Base-by-base conservation (phyloP, 106 monocot species). In the Dioscorea alata region DNA sequence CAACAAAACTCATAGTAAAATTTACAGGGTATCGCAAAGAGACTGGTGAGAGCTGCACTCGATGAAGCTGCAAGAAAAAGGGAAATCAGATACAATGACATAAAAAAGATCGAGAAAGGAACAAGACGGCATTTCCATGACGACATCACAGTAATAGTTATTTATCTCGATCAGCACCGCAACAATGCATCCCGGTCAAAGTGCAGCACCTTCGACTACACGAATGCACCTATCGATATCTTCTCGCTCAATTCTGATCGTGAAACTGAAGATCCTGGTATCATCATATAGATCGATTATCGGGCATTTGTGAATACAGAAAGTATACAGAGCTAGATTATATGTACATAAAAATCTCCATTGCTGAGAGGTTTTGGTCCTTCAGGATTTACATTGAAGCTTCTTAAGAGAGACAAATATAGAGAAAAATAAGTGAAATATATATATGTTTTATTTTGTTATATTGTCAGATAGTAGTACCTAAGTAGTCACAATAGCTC, bases 11-110 rank as follows among this genome's bases (percentile, higher is more conserved):
- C 42, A 42, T 42, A 0, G 6, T 20, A 59, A 4, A 25, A 31
- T 74, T 63, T 64, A 15, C 64, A 76, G 76, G 76, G 76, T 23
- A 76, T 76, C 57, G 76, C 76, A 15, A 76, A 60, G 76, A 60
- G 69, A 63, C 49, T 76, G 23, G 76, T 70, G 70, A 76, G 63
- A 70, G 76, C 76, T 48, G 76, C 76, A 34, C 63, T 76, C 22
- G 64, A 23, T n/a, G 70, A 42, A 70, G 76, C 76, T 58, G 76
- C 76, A 22, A 76, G 67, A 64, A 76, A 76, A 48, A 54, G 64
- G 48, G 69, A 76, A 52, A 70, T 76, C 70, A 76, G 64, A 60
- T 76, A 76, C 14, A 56, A 63, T 14, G 76, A 76, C 25, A 76
- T 76, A 48, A 76, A 57, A 42, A 76, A 64, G 64, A 70, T 69